A percentile compares a stretch with the other conserved stretches of the same genome.
Conservation (phyloP, 2,329 filamentous ascomycete species). For the Shiraia sp. region DNA sequence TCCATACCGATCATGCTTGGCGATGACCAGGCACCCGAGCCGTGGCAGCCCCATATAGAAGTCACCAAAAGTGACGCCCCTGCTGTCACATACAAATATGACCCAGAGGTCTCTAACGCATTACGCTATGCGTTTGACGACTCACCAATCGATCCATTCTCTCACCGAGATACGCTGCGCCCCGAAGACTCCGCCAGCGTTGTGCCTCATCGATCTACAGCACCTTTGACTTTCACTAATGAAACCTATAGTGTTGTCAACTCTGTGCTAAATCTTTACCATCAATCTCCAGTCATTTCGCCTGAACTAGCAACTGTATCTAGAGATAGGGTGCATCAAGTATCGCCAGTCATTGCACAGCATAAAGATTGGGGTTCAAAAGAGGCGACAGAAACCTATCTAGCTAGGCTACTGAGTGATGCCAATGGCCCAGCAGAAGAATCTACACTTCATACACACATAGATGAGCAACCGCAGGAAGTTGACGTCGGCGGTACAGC, state of each 20-base stretch:
- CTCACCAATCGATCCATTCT: constrained; percentile 36
- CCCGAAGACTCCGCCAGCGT: constrained; percentile 47
- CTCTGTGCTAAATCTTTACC: constrained; percentile 47
- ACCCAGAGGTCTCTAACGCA: constrained; percentile 13
- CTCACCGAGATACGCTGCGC: constrained; percentile 37
- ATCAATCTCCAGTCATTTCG: constrained; percentile 42
- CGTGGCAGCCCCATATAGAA: constrained; percentile 13
- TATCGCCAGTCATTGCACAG: constrained; percentile 58
- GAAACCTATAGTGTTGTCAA: constrained; percentile 51
- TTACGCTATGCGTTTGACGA: constrained; percentile 38
- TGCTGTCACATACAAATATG: constrained; percentile 15
- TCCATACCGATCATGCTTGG: constrained; percentile 61
- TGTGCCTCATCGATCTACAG: constrained; percentile 34
- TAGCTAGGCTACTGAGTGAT: constrained; percentile 52
- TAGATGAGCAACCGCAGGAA: constrained; percentile 30
- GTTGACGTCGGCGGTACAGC: constrained; percentile 37
- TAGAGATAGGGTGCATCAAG: constrained; percentile 48
- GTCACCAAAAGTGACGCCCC: constrained; percentile 16
- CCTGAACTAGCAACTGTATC: constrained; percentile 46
- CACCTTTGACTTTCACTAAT: constrained; percentile 42
- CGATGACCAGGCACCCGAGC: constrained; percentile 33
- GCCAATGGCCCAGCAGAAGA: constrained; percentile 35
- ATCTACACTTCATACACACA: constrained; percentile 15
- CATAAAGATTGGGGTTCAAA: constrained; percentile 59
- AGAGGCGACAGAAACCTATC: constrained; percentile 59